Percentiles rank a stretch among this genome's conserved stretches.
phyloP scores from a whole-genome alignment of 495 filamentous ascomycete species.

The Penicillium paradoxum region DNA sequence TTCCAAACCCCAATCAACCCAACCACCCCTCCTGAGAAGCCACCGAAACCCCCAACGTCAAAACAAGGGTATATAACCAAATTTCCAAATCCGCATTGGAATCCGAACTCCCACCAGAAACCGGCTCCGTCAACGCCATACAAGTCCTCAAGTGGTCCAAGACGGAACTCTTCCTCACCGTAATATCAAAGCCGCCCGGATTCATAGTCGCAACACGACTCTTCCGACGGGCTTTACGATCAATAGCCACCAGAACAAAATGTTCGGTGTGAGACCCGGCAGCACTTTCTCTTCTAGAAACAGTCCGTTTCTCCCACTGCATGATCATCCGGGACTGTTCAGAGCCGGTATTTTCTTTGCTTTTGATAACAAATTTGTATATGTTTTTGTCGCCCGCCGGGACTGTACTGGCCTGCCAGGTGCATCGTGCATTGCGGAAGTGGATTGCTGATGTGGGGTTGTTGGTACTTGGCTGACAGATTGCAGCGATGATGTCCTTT shows the following conservation, averaged over 20 bases:
- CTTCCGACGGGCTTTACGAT: conserved; percentile 19
- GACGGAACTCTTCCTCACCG: conserved; percentile 21
- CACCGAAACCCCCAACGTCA: conserved; percentile 35
- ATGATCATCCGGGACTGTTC: conserved; percentile 17
- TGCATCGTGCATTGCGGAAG: conserved; percentile 17
- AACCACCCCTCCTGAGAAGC: conserved; percentile 33
- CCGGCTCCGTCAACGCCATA: conserved; percentile 15
- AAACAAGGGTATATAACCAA: conserved; percentile 31
- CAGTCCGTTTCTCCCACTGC: conserved; percentile 23
- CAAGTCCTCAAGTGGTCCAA: conserved; percentile 18
- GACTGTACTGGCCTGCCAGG: conserved; percentile 14
- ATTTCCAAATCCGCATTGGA: conserved; percentile 15
- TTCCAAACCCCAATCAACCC: conserved; percentile 4
- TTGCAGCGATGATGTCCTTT: conserved; percentile 20
- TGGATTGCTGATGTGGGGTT: conserved; percentile 7
- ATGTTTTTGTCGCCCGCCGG: conserved; percentile 4
- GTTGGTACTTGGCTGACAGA: conserved; percentile 10
- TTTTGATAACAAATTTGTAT: conserved; percentile 17
- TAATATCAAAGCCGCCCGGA: conserved; percentile 18
- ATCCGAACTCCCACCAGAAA: conserved; percentile 2
- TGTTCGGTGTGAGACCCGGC: conserved; percentile 9
- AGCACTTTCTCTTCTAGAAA: not conserved
- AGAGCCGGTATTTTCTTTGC: conserved; percentile 1
- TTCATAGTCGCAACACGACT: conserved; percentile 26
- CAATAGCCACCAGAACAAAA: conserved; percentile 23